Evolutionary conservation across 495 filamentous ascomycete genomes (phyloP).

Genomic region (Hyaloscypha bicolor): DNA sequence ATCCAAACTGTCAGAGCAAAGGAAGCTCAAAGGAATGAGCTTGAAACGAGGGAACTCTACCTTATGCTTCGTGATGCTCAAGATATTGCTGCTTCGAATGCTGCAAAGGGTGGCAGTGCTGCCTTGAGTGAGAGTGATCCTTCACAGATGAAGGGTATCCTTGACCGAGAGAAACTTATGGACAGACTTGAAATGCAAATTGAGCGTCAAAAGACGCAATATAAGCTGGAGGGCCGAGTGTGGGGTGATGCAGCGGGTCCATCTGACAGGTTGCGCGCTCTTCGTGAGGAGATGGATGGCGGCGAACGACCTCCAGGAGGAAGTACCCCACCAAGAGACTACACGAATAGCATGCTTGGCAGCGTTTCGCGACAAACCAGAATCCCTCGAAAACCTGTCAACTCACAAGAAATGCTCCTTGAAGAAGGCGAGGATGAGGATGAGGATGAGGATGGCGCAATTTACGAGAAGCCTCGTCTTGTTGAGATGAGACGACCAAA

Average conservation of each 20-base stretch:
- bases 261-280: slow-evolving; percentile 86
- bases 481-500: slow-evolving; percentile 71
- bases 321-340: slow-evolving; percentile 41
- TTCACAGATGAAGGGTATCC: slow-evolving; percentile 83
- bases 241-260: slow-evolving; percentile 84
- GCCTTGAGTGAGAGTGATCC: slow-evolving; percentile 63
- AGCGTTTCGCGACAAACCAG: slow-evolving; percentile 63
- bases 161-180: slow-evolving; percentile 91
- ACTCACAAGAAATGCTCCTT: slow-evolving; percentile 41
- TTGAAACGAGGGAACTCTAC: slow-evolving; percentile 95
- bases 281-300: slow-evolving; percentile 94
- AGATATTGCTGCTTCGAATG: slow-evolving; percentile 87
- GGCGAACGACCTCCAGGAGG: slow-evolving; percentile 35
- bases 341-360: slow-evolving; percentile 61
- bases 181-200: slow-evolving; percentile 90
- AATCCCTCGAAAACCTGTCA: slow-evolving; percentile 58
- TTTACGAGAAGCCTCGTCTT: slow-evolving; percentile 68
- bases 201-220: slow-evolving; percentile 96
- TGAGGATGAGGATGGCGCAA: slow-evolving; percentile 48
- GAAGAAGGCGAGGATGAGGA: slow-evolving; percentile 49
- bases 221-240: slow-evolving; percentile 93
- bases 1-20: slow-evolving; percentile 84
- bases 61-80: slow-evolving; percentile 98
- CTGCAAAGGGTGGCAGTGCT: slow-evolving; percentile 65
- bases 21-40: slow-evolving; percentile 90